These are phyloP conservation scores for Saccharomycopsis oosterbeekiorum DNA, from an alignment of 805 yeast species.

Conservation along the genomic window DNA sequence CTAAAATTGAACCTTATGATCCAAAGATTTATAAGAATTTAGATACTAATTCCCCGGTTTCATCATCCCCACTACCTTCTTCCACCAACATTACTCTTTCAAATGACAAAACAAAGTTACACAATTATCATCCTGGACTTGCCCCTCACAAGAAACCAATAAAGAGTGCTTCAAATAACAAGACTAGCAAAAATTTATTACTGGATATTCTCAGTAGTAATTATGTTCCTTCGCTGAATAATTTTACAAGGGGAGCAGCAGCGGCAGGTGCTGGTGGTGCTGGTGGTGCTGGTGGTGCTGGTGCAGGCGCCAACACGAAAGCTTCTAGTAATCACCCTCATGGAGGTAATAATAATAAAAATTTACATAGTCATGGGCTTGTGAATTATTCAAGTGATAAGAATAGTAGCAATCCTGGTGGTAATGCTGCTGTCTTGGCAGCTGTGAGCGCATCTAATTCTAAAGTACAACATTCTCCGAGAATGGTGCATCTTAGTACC, in stretches of 20 bases:
- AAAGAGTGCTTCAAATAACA: background rate
- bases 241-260: constrained; percentile 47
- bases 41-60: background rate
- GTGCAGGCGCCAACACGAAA: background rate
- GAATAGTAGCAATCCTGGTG: background rate
- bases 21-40: constrained; percentile 25
- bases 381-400: background rate
- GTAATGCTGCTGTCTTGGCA: background rate
- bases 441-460: background rate
- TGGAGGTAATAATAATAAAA: background rate
- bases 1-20: constrained; percentile 60
- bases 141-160: background rate
- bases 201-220: constrained; percentile 52
- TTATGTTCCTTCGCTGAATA: constrained; percentile 55
- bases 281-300: background rate
- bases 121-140: background rate
- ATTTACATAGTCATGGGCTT: background rate
- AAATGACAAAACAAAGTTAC: background rate
- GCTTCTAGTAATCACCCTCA: background rate
- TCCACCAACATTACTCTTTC: background rate
- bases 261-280: background rate
- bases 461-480: background rate
- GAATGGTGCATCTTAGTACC: background rate
- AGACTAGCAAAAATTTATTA: constrained; percentile 4
- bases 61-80: background rate